Evolutionary conservation across 305 asterid species (phyloP).

Genomic region (Fraxinus sp.): DNA sequence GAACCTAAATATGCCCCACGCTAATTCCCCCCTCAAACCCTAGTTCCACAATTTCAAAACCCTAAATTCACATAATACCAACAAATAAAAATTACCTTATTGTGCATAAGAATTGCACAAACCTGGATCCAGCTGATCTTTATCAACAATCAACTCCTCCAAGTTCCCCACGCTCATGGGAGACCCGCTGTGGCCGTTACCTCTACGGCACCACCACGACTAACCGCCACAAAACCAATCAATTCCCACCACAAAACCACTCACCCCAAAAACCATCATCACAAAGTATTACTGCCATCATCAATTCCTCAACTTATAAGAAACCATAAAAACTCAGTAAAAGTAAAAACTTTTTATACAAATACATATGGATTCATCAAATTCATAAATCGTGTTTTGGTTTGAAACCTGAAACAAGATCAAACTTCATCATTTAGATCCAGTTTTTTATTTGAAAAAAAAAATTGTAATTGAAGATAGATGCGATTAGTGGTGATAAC

Average conservation of each 20-base stretch:
- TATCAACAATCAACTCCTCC: slow-evolving; percentile 36
- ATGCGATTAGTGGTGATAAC: no score
- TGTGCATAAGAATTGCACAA: slow-evolving; percentile 39
- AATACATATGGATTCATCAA: no score
- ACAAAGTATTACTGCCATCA: no score
- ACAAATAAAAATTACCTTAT: slow-evolving; percentile 24
- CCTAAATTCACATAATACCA: neutral
- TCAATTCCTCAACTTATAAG: no score
- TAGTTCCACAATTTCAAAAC: neutral
- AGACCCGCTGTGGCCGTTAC: neutral
- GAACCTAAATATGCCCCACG: neutral
- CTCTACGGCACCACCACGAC: no score
- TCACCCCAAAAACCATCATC: no score
- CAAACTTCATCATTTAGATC: no score
- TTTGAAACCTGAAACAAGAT: no score
- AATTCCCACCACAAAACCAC: no score
- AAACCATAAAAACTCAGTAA: neutral
- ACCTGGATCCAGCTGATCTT: slow-evolving; percentile 37
- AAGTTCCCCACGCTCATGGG: slow-evolving; percentile 23
- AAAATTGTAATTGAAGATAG: no score
- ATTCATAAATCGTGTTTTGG: neutral
- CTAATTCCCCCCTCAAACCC: neutral
- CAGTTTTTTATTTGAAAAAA: neutral
- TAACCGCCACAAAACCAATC: no score
- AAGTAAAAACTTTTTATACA: no score